phyloP scores from a whole-genome alignment of 2,329 filamentous ascomycete genomes.

The Colletotrichum higginsianum region DNA sequence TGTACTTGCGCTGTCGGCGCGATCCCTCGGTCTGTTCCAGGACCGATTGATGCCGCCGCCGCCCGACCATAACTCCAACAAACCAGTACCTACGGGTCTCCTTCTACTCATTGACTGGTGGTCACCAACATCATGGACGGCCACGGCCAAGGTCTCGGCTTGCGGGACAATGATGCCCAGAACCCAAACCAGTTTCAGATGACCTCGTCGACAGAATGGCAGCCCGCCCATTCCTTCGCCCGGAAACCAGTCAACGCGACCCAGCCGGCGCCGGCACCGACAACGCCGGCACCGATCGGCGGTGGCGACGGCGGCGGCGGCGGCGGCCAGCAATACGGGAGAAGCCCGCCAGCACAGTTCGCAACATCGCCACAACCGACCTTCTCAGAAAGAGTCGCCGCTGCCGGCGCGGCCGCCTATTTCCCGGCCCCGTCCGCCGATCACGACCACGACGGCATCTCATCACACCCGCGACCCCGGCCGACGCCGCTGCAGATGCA shows the following conservation, averaged over 20 bases:
- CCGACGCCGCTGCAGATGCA: constrained; percentile 40
- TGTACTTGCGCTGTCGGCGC: neutral
- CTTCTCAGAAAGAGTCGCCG: constrained; percentile 31
- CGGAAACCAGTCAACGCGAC: constrained; percentile 29
- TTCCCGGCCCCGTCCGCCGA: constrained; percentile 19
- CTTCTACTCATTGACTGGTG: neutral
- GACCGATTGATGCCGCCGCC: constrained; percentile 2
- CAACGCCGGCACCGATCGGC: constrained; percentile 38
- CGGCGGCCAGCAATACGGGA: constrained; percentile 33
- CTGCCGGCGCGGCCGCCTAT: constrained; percentile 25
- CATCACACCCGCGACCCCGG: constrained; percentile 12
- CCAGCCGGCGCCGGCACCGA: constrained; percentile 14
- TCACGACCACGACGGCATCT: neutral
- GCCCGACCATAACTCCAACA: neutral
- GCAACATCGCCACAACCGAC: constrained; percentile 21
- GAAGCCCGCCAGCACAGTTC: constrained; percentile 25
- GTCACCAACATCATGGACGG: constrained; percentile 5
- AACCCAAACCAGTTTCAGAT: constrained; percentile 16
- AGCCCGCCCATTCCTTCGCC: constrained; percentile 2
- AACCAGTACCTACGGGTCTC: neutral
- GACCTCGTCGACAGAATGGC: constrained; percentile 37
- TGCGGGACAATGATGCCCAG: constrained; percentile 4
- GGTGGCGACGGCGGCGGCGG: constrained; percentile 28
- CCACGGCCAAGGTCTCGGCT: constrained; percentile 18
- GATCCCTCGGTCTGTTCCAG: neutral